Evolutionary conservation across 2,329 filamentous ascomycete species (phyloP).

Genomic region (Tolypocladium album): DNA sequence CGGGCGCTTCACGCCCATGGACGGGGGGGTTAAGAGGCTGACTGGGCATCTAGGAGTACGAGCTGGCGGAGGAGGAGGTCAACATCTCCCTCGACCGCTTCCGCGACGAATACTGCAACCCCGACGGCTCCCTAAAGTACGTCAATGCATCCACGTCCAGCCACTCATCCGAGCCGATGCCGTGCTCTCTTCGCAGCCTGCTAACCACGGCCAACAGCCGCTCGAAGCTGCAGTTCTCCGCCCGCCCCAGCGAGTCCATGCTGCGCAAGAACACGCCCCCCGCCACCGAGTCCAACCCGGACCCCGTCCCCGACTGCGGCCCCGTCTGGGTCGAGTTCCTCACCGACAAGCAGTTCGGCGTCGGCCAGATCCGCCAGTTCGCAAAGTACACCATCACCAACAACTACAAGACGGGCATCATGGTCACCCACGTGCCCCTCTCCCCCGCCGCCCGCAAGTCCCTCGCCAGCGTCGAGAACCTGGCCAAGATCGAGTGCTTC

Average conservation of each 20-base stretch:
- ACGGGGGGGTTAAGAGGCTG: background rate
- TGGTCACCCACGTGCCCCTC: slow-evolving; percentile 73
- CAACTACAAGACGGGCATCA: slow-evolving; percentile 82
- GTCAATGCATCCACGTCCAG: slow-evolving; percentile 13
- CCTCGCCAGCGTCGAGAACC: slow-evolving; percentile 63
- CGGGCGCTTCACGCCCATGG: background rate
- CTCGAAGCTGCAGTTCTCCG: slow-evolving; percentile 75
- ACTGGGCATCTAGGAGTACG: slow-evolving; percentile 61
- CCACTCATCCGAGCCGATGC: background rate
- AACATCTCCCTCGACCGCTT: slow-evolving; percentile 80
- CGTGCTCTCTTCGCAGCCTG: background rate
- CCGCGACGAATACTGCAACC: slow-evolving; percentile 57
- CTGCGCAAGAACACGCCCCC: slow-evolving; percentile 70
- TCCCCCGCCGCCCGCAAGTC: slow-evolving; percentile 83
- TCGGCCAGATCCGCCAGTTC: slow-evolving; percentile 86
- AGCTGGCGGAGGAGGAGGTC: slow-evolving; percentile 81
- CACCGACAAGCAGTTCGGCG: slow-evolving; percentile 67
- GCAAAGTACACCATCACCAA: slow-evolving; percentile 70
- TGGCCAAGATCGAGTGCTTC: slow-evolving; percentile 85
- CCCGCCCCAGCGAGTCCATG: slow-evolving; percentile 76
- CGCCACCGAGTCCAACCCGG: slow-evolving; percentile 55
- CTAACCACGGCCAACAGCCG: slow-evolving; percentile 44
- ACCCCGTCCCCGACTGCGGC: slow-evolving; percentile 66
- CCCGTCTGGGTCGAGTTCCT: slow-evolving; percentile 93
- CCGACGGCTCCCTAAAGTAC: slow-evolving; percentile 68